Evolutionary conservation across 2,329 filamentous ascomycete genomes (phyloP).

Genomic region (Aureobasidium sp.): DNA sequence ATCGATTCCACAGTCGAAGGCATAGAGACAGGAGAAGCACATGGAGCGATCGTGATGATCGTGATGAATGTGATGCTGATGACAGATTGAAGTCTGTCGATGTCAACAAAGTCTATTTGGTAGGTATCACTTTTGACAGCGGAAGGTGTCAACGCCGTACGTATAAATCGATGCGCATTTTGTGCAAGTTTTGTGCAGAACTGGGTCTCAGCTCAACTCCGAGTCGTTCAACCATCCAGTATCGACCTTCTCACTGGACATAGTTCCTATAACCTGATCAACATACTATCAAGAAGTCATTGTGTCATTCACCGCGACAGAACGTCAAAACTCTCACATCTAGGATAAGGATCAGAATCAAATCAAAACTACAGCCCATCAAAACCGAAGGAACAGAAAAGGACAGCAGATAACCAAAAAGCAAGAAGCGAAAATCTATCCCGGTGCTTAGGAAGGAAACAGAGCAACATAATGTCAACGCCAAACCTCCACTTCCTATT

Average conservation of each 20-base stretch:
- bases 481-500: slow-evolving; percentile 58
- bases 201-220: not conserved
- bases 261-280: too few species aligned
- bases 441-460: not conserved
- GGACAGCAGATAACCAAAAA: not conserved
- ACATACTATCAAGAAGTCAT: not conserved
- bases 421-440: not conserved
- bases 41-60: not conserved
- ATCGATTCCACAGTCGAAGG: not conserved
- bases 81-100: not conserved
- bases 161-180: not conserved
- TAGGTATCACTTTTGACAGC: not conserved
- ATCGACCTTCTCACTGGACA: not conserved
- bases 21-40: too few species aligned
- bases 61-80: not conserved
- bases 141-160: not conserved
- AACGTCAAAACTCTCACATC: not conserved
- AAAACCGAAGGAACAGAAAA: not conserved
- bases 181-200: not conserved
- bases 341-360: not conserved
- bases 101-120: not conserved
- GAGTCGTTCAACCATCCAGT: not conserved
- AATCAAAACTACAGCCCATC: not conserved
- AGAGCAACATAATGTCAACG: not conserved
- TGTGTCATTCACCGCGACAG: not conserved